Conservation (phyloP, 2,329 filamentous ascomycete genomes). For the Colletotrichum kahawae region DNA sequence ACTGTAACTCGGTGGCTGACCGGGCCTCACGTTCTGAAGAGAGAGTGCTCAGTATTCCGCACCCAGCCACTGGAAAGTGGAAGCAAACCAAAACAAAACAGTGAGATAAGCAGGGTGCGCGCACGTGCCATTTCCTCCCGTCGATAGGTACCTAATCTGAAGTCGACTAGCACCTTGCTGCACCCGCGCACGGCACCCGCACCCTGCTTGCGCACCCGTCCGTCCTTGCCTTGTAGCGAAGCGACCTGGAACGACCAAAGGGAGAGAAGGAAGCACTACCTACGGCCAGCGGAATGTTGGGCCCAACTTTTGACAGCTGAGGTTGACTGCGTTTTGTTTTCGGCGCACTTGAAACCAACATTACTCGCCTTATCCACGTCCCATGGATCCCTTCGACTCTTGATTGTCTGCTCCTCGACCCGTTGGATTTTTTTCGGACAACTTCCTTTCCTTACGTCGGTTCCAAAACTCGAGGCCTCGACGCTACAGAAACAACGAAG, state of each 20-base stretch:
- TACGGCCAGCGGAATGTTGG: slow-evolving; percentile 16
- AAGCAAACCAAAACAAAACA: not conserved
- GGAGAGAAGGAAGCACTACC: not conserved
- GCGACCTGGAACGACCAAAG: not conserved
- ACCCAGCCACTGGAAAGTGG: not conserved
- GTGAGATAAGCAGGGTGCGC: not conserved
- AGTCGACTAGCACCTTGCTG: not conserved
- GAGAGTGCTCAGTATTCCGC: not conserved
- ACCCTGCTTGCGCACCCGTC: not conserved
- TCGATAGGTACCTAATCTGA: not conserved
- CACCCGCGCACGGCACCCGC: not conserved
- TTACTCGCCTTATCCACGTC: slow-evolving; percentile 7
- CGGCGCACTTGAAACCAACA: slow-evolving; percentile 20
- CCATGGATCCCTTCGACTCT: slow-evolving; percentile 6
- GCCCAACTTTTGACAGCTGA: slow-evolving; percentile 20
- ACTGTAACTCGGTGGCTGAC: not conserved
- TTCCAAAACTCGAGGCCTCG: slow-evolving; percentile 1
- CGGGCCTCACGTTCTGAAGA: not conserved
- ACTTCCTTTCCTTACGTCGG: not conserved
- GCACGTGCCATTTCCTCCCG: not conserved
- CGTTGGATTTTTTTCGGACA: not conserved
- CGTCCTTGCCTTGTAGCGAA: not conserved
- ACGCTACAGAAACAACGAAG: not conserved
- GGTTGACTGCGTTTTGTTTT: slow-evolving; percentile 12
- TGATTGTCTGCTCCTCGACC: not conserved